Evolutionary conservation across 768 basidiomycete genomes (phyloP).

Genomic region (Boletus subparvulus): DNA sequence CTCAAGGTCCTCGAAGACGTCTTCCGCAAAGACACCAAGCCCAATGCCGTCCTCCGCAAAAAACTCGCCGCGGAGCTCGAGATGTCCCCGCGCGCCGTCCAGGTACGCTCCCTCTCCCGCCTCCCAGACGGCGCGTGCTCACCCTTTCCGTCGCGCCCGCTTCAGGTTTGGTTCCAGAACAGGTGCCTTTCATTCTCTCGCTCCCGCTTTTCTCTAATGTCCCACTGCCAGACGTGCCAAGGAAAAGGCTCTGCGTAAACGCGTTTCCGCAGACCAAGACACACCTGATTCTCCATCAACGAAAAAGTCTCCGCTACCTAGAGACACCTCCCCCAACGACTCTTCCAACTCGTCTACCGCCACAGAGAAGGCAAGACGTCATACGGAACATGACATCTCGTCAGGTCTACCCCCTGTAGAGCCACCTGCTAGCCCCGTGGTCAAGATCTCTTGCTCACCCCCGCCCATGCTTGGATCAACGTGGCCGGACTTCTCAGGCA

Average conservation of each 20-base stretch:
- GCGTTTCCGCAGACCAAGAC: conserved; percentile 39
- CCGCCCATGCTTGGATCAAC: conserved; percentile 11
- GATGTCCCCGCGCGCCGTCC: conserved; percentile 94
- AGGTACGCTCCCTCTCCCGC: conserved; percentile 54
- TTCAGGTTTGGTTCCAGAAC: conserved; percentile 91
- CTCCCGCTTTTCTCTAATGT: conserved; percentile 12
- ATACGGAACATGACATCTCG: conserved; percentile 12
- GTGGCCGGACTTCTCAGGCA: conserved; percentile 40
- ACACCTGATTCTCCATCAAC: not conserved
- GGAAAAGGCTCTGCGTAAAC: conserved; percentile 66
- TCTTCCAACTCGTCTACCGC: conserved; percentile 37
- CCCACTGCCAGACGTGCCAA: conserved; percentile 66
- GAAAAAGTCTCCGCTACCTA: conserved; percentile 9
- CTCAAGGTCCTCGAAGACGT: conserved; percentile 86
- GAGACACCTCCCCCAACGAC: conserved; percentile 33
- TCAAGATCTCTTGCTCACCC: conserved; percentile 27
- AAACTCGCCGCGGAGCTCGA: conserved; percentile 77
- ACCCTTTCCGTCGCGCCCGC: conserved; percentile 15
- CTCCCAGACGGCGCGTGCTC: conserved; percentile 19
- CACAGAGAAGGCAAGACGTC: conserved; percentile 38
- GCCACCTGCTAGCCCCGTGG: conserved; percentile 9
- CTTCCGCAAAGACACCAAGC: conserved; percentile 89
- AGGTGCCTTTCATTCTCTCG: conserved; percentile 43
- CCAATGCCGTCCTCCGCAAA: conserved; percentile 78
- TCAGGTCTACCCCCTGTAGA: conserved; percentile 3